Percentiles rank a stretch among this genome's conserved stretches.
phyloP scores from a whole-genome alignment of 495 filamentous ascomycete genomes.

The Daldinia grandis region DNA sequence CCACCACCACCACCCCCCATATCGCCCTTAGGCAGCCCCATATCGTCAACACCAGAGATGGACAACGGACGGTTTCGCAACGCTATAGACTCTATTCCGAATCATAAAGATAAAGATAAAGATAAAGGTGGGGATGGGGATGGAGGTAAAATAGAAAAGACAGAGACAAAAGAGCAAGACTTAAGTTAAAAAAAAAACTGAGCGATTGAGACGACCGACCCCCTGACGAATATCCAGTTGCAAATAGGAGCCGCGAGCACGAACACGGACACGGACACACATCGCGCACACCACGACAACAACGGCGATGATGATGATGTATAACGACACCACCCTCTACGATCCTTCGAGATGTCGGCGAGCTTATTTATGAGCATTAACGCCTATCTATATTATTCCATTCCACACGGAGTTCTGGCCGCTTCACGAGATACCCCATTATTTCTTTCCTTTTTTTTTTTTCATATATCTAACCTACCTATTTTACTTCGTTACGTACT shows the following conservation, averaged over 20 bases:
- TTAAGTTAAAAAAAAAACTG: not conserved
- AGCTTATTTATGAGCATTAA: constrained; percentile 37
- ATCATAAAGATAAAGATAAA: constrained; percentile 23
- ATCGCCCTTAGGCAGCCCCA: constrained; percentile 39
- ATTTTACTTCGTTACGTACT: constrained; percentile 10
- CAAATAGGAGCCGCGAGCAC: not conserved
- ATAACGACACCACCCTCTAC: constrained; percentile 22
- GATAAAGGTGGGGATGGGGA: too few species aligned
- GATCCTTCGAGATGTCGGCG: constrained; percentile 17
- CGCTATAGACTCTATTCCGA: constrained; percentile 26
- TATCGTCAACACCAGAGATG: constrained; percentile 26
- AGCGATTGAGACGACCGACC: not conserved
- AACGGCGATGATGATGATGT: constrained; percentile 11
- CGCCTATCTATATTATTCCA: constrained; percentile 18
- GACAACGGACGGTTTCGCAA: constrained; percentile 26
- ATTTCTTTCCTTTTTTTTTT: too few species aligned
- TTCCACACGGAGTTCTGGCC: constrained; percentile 39
- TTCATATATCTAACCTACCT: not conserved
- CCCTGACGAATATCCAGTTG: not conserved
- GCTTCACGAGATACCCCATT: constrained; percentile 47
- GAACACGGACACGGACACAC: not conserved
- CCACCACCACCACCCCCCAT: constrained; percentile 37
- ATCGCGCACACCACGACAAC: not conserved
- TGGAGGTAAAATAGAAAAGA: too few species aligned
- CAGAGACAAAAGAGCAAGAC: constrained; percentile 8